These are phyloP conservation scores for Didymella pomorum DNA, from an alignment of 2,329 filamentous ascomycete species.

Conservation along the genomic window DNA sequence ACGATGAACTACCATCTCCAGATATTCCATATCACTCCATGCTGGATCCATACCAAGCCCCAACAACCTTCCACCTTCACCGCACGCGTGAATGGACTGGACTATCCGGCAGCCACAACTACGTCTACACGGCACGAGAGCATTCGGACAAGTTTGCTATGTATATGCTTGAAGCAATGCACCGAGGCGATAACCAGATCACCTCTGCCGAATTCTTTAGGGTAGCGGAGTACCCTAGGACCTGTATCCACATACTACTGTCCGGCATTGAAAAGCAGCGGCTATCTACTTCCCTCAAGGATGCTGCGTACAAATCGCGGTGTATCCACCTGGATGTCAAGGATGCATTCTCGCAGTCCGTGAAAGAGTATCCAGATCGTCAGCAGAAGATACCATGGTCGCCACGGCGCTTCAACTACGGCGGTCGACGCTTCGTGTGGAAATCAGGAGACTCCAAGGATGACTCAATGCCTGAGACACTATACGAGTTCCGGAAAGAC, in stretches of 20 bases:
- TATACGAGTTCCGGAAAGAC: constrained; percentile 47
- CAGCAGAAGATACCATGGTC: constrained; percentile 51
- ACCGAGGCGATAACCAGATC: constrained; percentile 45
- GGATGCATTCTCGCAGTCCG: constrained; percentile 44
- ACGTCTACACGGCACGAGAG: constrained; percentile 49
- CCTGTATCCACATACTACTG: constrained; percentile 46
- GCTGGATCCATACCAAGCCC: constrained; percentile 44
- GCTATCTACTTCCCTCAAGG: constrained; percentile 33
- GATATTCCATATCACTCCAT: constrained; percentile 47
- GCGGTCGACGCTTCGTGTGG: constrained; percentile 53
- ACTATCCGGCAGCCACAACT: constrained; percentile 45
- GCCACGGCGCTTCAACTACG: constrained; percentile 49
- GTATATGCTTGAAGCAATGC: constrained; percentile 47
- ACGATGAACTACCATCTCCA: constrained; percentile 44
- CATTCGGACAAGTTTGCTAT: constrained; percentile 48
- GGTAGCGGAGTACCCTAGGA: constrained; percentile 45
- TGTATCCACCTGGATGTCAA: constrained; percentile 41
- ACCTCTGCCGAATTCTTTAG: constrained; percentile 48
- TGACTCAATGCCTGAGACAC: constrained; percentile 52
- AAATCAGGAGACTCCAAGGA: constrained; percentile 56
- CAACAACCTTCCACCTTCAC: constrained; percentile 47
- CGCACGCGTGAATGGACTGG: constrained; percentile 50
- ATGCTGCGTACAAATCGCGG: constrained; percentile 48
- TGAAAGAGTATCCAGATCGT: constrained; percentile 49
- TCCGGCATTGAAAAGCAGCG: constrained; percentile 48